Percentiles rank a stretch among this genome's conserved stretches.
Conservation (phyloP, 2,329 filamentous ascomycete species). For the Davidsoniella neocaledoniae region DNA sequence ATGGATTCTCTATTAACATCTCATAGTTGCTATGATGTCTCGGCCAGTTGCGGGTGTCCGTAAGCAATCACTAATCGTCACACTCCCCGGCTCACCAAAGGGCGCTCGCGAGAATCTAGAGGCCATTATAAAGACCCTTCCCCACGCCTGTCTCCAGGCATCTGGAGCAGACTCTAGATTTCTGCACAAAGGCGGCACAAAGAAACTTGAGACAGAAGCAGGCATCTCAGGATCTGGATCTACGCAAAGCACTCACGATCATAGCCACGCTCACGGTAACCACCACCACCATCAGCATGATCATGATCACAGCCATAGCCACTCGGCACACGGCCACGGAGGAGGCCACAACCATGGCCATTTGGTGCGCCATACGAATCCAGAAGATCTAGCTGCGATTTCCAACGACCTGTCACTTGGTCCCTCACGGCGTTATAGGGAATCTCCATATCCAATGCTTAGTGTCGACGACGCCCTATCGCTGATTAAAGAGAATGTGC, state of each 20-base stretch:
- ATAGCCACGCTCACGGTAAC: slow-evolving; percentile 40
- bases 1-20: slow-evolving; percentile 10
- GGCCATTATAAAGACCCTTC: slow-evolving; percentile 73
- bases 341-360: slow-evolving; percentile 45
- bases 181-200: slow-evolving; percentile 64
- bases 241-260: slow-evolving; percentile 35
- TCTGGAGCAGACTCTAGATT: slow-evolving; percentile 65
- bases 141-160: slow-evolving; percentile 86
- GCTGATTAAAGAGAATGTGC: slow-evolving; percentile 57
- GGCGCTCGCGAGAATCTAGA: slow-evolving; percentile 88
- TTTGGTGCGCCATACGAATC: slow-evolving; percentile 58
- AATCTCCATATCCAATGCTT: slow-evolving; percentile 86
- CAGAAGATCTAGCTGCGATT: slow-evolving; percentile 33
- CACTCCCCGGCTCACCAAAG: slow-evolving; percentile 86
- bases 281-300: slow-evolving; percentile 24
- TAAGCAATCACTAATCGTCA: slow-evolving; percentile 67
- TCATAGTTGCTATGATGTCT: slow-evolving; percentile 83
- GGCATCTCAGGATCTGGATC: background rate
- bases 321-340: slow-evolving; percentile 26
- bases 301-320: slow-evolving; percentile 21
- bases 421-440: slow-evolving; percentile 56
- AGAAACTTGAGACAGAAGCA: slow-evolving; percentile 48
- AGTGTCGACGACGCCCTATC: slow-evolving; percentile 65
- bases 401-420: slow-evolving; percentile 46
- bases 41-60: slow-evolving; percentile 80